Evolutionary conservation across 2,329 filamentous ascomycete genomes (phyloP).

Genomic region (Tolypocladium tropicale): DNA sequence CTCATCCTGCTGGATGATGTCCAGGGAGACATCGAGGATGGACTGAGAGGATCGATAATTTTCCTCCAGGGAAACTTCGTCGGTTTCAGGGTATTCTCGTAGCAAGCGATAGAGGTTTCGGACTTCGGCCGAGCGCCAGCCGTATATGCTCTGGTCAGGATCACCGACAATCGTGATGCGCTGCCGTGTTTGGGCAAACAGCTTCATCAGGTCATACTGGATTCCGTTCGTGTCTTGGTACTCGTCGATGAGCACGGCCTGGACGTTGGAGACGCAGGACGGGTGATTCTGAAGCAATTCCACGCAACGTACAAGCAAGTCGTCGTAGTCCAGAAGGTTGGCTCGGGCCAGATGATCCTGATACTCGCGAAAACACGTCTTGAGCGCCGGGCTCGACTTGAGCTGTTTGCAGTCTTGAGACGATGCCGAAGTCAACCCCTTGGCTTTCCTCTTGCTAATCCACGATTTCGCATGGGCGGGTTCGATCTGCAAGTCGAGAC

Average conservation of each 20-base stretch:
- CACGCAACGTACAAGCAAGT: conserved; percentile 74
- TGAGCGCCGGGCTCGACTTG: conserved; percentile 46
- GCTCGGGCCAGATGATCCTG: conserved; percentile 63
- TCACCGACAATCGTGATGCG: conserved; percentile 94
- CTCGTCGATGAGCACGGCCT: conserved; percentile 89
- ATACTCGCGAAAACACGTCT: conserved; percentile 63
- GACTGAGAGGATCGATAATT: conserved; percentile 89
- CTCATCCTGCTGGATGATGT: conserved; percentile 84
- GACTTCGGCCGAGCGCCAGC: conserved; percentile 87
- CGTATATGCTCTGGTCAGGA: conserved; percentile 96
- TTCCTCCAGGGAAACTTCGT: conserved; percentile 78
- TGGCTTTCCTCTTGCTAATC: conserved; percentile 61
- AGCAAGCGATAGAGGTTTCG: conserved; percentile 76
- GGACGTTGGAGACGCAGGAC: conserved; percentile 76
- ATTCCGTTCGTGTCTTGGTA: conserved; percentile 96
- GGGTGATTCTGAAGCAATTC: conserved; percentile 66
- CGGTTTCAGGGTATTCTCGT: conserved; percentile 63
- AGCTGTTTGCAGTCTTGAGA: conserved; percentile 23
- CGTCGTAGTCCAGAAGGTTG: conserved; percentile 89
- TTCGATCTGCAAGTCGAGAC: conserved; percentile 58
- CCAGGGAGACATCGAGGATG: conserved; percentile 70
- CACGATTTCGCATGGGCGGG: conserved; percentile 59
- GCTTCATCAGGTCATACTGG: conserved; percentile 87
- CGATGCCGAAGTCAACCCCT: conserved; percentile 36
- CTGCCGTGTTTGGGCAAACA: conserved; percentile 63